Percentiles rank a stretch among this genome's conserved stretches.
These are phyloP conservation scores for Oxytropis ochrocephala DNA, from an alignment of 306 rosid species.

Conservation along the genomic window DNA sequence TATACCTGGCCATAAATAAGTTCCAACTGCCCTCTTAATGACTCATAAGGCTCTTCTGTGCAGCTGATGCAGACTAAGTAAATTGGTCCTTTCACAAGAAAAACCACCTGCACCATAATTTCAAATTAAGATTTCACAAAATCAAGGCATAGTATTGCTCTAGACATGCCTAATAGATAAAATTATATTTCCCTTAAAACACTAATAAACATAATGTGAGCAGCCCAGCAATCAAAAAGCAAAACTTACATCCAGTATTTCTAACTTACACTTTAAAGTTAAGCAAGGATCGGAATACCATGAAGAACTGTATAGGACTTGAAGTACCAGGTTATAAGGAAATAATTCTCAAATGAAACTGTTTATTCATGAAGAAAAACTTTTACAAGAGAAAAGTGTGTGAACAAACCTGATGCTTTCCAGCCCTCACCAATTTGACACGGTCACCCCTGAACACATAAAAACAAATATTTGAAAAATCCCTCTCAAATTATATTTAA, in stretches of 20 bases:
- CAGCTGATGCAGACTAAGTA: slow-evolving; percentile 94
- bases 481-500: slow-evolving; percentile 11
- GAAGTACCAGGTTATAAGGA: not conserved
- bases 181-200: not conserved
- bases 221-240: slow-evolving; percentile 6
- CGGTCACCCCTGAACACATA: slow-evolving; percentile 62
- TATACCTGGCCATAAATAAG: slow-evolving; percentile 87
- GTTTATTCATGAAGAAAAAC: not conserved
- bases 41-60: slow-evolving; percentile 89
- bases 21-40: slow-evolving; percentile 79
- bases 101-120: slow-evolving; percentile 59
- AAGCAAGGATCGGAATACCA: not conserved
- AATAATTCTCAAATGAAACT: not conserved
- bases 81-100: slow-evolving; percentile 94
- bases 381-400: slow-evolving; percentile 13
- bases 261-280: slow-evolving; percentile 1
- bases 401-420: slow-evolving; percentile 79
- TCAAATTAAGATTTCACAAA: not conserved
- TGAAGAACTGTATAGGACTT: not conserved
- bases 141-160: not conserved
- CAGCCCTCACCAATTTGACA: slow-evolving; percentile 81
- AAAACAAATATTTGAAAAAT: slow-evolving; percentile 9
- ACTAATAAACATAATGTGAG: slow-evolving; percentile 7
- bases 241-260: not conserved
- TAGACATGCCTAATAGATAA: not conserved